These are phyloP conservation scores for Phytophthora pini DNA, from an alignment of 352 stramenopile species.

Conservation along the genomic window DNA sequence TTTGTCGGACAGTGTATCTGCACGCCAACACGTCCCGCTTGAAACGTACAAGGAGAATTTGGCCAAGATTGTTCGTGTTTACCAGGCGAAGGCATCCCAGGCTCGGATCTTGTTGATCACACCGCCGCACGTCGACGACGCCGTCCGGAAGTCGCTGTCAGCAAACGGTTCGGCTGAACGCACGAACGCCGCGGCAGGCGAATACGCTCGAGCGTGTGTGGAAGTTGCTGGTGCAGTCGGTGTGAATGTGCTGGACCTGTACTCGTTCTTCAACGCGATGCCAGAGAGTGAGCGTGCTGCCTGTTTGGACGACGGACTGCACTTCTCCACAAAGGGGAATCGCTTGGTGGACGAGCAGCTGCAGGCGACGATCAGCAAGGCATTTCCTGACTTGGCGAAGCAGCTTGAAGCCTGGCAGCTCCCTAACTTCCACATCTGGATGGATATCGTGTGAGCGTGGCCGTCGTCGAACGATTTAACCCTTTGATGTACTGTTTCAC, in stretches of 20 bases:
- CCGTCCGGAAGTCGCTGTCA: constrained; percentile 19
- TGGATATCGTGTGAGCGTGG: constrained; percentile 6
- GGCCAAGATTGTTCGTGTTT: constrained; percentile 31
- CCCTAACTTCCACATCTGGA: constrained; percentile 39
- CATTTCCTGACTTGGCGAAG: constrained; percentile 30
- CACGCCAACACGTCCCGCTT: constrained; percentile 55
- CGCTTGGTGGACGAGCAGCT: constrained; percentile 51
- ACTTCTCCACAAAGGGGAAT: constrained; percentile 61
- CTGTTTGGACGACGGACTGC: constrained; percentile 61
- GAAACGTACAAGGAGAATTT: constrained; percentile 56
- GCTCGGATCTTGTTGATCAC: constrained; percentile 63
- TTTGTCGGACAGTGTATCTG: constrained; percentile 23
- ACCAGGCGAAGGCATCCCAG: constrained; percentile 22
- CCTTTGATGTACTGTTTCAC: background rate
- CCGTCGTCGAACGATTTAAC: too few species aligned
- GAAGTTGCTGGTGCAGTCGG: constrained; percentile 37
- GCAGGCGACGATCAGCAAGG: constrained; percentile 34
- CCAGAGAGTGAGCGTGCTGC: constrained; percentile 29
- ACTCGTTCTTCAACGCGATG: constrained; percentile 56
- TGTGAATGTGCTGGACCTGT: constrained; percentile 50
- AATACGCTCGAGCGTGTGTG: constrained; percentile 56
- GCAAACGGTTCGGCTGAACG: constrained; percentile 40
- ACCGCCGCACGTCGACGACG: constrained; percentile 60
- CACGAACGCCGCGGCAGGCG: constrained; percentile 41
- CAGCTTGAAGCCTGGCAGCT: constrained; percentile 46